Base-by-base conservation (phyloP, 495 filamentous ascomycete genomes). In the Aspergillus leporis region DNA sequence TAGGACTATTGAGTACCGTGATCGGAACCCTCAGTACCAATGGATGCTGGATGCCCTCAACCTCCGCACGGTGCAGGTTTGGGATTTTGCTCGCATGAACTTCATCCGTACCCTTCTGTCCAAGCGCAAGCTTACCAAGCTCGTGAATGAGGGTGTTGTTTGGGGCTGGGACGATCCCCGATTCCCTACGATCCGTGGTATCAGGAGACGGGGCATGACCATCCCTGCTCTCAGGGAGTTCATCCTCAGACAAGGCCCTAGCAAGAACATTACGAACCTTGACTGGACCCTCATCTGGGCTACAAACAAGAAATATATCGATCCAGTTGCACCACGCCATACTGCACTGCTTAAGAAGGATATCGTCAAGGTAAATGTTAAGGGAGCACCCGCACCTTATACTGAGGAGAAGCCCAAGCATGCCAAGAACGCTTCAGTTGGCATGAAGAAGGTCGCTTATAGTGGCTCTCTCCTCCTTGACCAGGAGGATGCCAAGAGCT, bases 71-170 rank as follows among this genome's bases (percentile, higher is more conserved):
- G 94, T 98, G 13, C 85, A 97, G 73, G 90, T 98, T 75, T 98
- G 94, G 94, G 93, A 97, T 73, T 98, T 98, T 76, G 85, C 93
- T 40, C 88, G 94, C 65, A 91, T 98, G 83, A 97, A 96, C 82
- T 97, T 98, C 68, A 85, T 97, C 69, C 84, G 87, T 25, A 96
- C 92, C 0, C 81, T 97, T 58, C 82, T 97, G 2, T 94, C 90
- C 19, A 98, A 98, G 81, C 88, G 94, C 45, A 98, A 98, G 79
- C 83, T 98, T 22, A 91, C 93, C 30, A 95, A 93, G 79, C 82
- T 97, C 40, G 94, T 98, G 41, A 89, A 97, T 49, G 75, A 83
- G 52, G 92, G 92, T 41, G 79, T 83, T 53, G 94, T 98, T 61
- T 90, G 87, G 85, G 92, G 92, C 61, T 97, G 93, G 92, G 91